These are phyloP conservation scores for Candida xiaguanensis DNA, from an alignment of 805 yeast genomes.

Conservation along the genomic window DNA sequence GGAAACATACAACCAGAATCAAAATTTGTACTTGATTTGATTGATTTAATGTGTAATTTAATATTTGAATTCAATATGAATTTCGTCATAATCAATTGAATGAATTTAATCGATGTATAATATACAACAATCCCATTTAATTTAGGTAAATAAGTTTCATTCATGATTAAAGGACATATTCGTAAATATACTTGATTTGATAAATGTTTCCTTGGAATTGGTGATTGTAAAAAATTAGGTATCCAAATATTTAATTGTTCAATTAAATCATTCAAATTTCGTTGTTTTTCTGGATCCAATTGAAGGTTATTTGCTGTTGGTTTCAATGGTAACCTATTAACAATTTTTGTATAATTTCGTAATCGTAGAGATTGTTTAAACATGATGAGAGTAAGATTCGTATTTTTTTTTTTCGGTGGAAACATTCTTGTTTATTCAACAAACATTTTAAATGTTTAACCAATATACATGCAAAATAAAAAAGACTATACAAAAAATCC, in stretches of 20 bases:
- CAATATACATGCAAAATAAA: constrained; percentile 24
- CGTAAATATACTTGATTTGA: constrained; percentile 48
- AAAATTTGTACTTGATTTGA: constrained; percentile 21
- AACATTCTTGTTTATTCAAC: constrained; percentile 39
- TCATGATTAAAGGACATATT: constrained; percentile 51
- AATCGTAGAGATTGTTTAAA: background rate
- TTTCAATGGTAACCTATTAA: background rate
- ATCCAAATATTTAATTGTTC: constrained; percentile 45
- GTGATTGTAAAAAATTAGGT: constrained; percentile 46
- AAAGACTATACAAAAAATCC: constrained; percentile 12
- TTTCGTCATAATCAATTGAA: constrained; percentile 51
- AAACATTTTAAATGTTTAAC: constrained; percentile 23
- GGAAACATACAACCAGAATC: constrained; percentile 32
- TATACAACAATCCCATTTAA: constrained; percentile 56
- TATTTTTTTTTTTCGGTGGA: background rate
- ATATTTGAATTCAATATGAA: constrained; percentile 52
- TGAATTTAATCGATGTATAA: constrained; percentile 52
- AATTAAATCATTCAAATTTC: constrained; percentile 54
- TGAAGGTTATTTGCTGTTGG: background rate
- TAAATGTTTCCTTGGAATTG: constrained; percentile 43
- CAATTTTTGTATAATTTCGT: background rate
- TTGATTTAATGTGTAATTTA: constrained; percentile 49
- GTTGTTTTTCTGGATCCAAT: constrained; percentile 27
- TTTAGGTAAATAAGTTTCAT: constrained; percentile 49
- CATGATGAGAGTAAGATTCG: background rate